Evolutionary conservation across 169 alveolate species (phyloP).

Genomic region (Cystoisospora suis): DNA sequence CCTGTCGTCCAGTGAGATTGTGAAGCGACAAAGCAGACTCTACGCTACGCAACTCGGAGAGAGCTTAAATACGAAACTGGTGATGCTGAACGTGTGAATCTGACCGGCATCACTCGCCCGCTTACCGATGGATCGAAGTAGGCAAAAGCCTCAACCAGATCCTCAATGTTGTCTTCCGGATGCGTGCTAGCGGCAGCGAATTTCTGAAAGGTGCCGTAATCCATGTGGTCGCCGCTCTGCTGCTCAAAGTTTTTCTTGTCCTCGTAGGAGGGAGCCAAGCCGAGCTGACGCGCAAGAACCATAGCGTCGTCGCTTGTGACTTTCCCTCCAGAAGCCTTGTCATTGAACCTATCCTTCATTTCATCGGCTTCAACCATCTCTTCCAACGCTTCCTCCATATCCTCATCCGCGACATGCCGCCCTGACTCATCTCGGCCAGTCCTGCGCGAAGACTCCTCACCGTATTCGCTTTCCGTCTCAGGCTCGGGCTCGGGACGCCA

Average conservation of each 20-base stretch:
- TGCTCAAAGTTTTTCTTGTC: constrained; percentile 69
- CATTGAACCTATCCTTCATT: constrained; percentile 67
- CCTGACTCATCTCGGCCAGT: constrained; percentile 66
- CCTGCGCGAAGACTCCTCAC: constrained; percentile 58
- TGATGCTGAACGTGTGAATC: too few relatives aligned
- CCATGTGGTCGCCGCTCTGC: constrained; percentile 68
- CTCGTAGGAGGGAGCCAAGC: constrained; percentile 76
- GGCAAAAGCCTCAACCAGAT: constrained; percentile 70
- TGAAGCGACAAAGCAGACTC: too few relatives aligned
- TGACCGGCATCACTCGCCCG: not conserved
- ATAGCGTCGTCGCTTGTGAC: constrained; percentile 44
- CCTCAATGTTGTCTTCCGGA: constrained; percentile 74
- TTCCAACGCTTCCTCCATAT: constrained; percentile 70
- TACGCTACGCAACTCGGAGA: too few relatives aligned
- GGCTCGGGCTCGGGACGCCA: constrained; percentile 75
- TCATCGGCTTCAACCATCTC: constrained; percentile 74
- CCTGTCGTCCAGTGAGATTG: too few relatives aligned
- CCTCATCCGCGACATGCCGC: constrained; percentile 57
- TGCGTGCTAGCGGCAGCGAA: constrained; percentile 71
- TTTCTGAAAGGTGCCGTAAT: constrained; percentile 71
- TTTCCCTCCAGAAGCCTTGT: constrained; percentile 66
- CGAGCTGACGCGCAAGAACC: constrained; percentile 67
- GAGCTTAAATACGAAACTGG: too few relatives aligned
- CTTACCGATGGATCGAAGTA: constrained; percentile 69
- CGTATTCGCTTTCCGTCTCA: constrained; percentile 65